These are phyloP conservation scores for Macaranga tanarius DNA, from an alignment of 441 rosid genomes.

Conservation along the genomic window DNA sequence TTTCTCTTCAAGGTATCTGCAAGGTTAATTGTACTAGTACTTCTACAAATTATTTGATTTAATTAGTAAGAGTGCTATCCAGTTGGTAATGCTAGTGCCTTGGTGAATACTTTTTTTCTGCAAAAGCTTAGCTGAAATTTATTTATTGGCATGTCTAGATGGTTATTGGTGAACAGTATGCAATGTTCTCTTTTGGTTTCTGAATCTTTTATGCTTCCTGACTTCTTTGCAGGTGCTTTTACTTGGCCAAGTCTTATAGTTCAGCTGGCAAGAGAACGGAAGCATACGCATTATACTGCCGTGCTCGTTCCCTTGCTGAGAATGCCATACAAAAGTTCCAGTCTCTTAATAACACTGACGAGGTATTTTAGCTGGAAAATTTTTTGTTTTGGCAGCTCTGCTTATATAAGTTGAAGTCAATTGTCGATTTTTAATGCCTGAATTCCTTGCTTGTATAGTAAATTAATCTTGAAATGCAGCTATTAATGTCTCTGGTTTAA, in stretches of 20 bases:
- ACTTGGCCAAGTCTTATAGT: constrained; percentile 83
- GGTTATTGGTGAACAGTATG: neutral
- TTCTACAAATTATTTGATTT: too few relatives aligned
- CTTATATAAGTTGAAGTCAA: neutral
- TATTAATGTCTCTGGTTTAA: constrained; percentile 10
- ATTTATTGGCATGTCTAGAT: too few relatives aligned
- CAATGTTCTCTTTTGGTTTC: neutral
- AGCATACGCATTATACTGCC: constrained; percentile 75
- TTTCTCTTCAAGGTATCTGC: neutral
- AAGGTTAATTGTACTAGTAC: neutral
- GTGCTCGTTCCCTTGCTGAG: constrained; percentile 73
- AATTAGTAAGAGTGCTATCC: neutral
- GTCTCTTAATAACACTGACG: constrained; percentile 33
- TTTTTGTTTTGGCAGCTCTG: neutral
- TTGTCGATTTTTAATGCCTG: neutral
- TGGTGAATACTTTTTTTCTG: neutral
- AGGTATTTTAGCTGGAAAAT: constrained; percentile 35
- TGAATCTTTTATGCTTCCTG: constrained; percentile 16
- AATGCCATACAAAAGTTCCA: constrained; percentile 61
- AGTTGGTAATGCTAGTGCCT: neutral
- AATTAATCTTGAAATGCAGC: neutral
- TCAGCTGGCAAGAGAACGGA: constrained; percentile 89
- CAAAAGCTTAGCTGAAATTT: neutral
- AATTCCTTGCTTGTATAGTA: neutral
- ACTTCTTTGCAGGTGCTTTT: constrained; percentile 72